Percentiles rank a stretch among this genome's conserved stretches.
phyloP scores from a whole-genome alignment of 163 green algal species.

The Trebouxia gelatinosa region DNA sequence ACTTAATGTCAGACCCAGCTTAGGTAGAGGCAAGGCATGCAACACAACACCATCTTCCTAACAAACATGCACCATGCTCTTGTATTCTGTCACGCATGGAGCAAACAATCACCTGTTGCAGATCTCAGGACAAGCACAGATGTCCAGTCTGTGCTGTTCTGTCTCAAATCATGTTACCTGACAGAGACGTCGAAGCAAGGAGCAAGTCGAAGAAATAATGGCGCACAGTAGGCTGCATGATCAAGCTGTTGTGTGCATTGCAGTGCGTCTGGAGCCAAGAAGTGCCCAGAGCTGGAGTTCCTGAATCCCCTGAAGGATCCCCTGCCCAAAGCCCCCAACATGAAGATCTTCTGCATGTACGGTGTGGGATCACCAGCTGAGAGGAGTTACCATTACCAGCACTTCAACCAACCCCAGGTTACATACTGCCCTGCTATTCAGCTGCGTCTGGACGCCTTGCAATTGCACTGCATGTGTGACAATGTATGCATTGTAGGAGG shows the following conservation, averaged over 20 bases:
- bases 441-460: background rate
- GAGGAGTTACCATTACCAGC: conserved; percentile 55
- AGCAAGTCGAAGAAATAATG: too few species aligned
- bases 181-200: background rate
- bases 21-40: too few species aligned
- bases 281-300: conserved; percentile 26
- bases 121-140: too few species aligned
- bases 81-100: too few species aligned
- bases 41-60: too few species aligned
- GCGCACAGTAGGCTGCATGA: too few species aligned
- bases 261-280: conserved; percentile 19
- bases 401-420: conserved; percentile 23
- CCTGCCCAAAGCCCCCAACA: conserved; percentile 66
- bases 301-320: conserved; percentile 56
- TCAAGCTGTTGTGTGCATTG: too few species aligned
- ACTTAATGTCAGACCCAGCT: too few species aligned
- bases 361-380: conserved; percentile 72
- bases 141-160: background rate
- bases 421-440: background rate
- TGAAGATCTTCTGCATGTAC: conserved; percentile 80
- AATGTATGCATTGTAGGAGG: background rate
- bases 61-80: too few species aligned
- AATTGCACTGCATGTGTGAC: background rate
- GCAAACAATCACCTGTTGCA: too few species aligned
- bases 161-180: background rate